A percentile compares a stretch with the other conserved stretches of the same genome.
Conservation (phyloP, 148 eudicot species). For the Rhododendron williamsianum region DNA sequence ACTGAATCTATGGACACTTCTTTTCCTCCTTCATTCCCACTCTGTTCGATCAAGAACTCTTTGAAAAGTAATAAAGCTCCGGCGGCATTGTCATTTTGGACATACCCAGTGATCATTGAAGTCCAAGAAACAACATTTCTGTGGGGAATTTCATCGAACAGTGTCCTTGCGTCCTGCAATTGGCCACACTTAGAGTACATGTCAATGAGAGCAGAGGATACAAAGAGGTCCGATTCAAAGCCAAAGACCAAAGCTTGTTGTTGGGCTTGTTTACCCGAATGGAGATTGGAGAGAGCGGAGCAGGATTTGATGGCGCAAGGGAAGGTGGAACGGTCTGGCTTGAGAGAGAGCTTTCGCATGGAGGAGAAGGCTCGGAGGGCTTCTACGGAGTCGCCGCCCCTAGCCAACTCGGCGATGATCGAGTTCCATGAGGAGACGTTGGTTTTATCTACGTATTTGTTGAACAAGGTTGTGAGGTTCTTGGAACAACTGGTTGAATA, state of each 20-base stretch:
- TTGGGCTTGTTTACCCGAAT: constrained; percentile 46
- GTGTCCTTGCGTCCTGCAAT: constrained; percentile 40
- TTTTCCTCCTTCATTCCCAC: constrained; percentile 9
- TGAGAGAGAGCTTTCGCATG: constrained; percentile 45
- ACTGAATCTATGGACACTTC: constrained; percentile 36
- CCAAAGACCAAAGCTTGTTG: constrained; percentile 62
- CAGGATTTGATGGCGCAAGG: constrained; percentile 61
- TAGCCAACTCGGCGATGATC: constrained; percentile 57
- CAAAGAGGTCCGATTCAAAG: constrained; percentile 43
- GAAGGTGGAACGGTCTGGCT: constrained; percentile 52
- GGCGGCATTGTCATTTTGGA: constrained; percentile 36
- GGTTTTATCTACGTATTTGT: constrained; percentile 39
- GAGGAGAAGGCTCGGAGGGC: constrained; percentile 55
- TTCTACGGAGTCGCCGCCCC: constrained; percentile 50
- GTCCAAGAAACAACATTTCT: constrained; percentile 68
- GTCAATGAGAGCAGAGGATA: constrained; percentile 46
- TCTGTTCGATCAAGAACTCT: constrained; percentile 34
- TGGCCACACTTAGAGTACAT: constrained; percentile 60
- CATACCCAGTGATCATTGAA: constrained; percentile 57
- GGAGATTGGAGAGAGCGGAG: constrained; percentile 37
- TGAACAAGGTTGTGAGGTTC: constrained; percentile 40
- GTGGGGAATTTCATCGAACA: constrained; percentile 50
- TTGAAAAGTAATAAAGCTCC: constrained; percentile 41
- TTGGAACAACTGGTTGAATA: constrained; percentile 20
- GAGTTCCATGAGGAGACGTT: constrained; percentile 54